These are phyloP conservation scores for Aspergillus homomorphus DNA, from an alignment of 495 filamentous ascomycete genomes.

Conservation along the genomic window DNA sequence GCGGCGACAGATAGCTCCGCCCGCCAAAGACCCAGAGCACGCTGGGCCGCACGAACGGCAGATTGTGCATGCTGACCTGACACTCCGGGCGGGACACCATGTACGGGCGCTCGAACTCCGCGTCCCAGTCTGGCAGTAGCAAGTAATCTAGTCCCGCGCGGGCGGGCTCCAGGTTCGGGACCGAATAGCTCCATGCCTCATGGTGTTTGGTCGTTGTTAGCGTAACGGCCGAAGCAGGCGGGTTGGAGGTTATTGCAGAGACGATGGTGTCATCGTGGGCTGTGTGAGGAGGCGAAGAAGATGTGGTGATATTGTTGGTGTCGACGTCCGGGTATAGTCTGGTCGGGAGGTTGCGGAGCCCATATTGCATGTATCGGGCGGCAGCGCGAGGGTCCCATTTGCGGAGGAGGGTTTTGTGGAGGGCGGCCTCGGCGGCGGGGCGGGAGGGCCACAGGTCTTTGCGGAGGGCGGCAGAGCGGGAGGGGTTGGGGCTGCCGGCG, in stretches of 20 bases:
- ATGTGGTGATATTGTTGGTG: slow-evolving; percentile 56
- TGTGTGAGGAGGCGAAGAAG: no score
- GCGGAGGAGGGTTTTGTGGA: slow-evolving; percentile 16
- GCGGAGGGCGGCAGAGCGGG: slow-evolving; percentile 41
- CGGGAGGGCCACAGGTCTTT: slow-evolving; percentile 56
- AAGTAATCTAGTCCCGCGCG: slow-evolving; percentile 33
- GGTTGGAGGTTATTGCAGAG: no score
- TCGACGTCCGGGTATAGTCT: slow-evolving; percentile 32
- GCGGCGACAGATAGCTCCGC: slow-evolving; percentile 48
- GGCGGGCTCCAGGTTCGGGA: slow-evolving; percentile 21
- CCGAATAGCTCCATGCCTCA: slow-evolving; percentile 45
- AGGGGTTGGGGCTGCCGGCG: slow-evolving; percentile 19
- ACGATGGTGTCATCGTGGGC: no score
- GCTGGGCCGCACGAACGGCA: slow-evolving; percentile 59
- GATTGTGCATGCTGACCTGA: slow-evolving; percentile 43
- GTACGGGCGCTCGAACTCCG: slow-evolving; percentile 29
- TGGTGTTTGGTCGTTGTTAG: slow-evolving; percentile 63
- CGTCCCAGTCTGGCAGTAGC: slow-evolving; percentile 49
- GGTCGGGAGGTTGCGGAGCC: slow-evolving; percentile 49
- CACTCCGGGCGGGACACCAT: slow-evolving; percentile 28
- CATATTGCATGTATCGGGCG: slow-evolving; percentile 46
- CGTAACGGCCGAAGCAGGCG: slow-evolving; percentile 39
- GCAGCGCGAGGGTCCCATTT: slow-evolving; percentile 58
- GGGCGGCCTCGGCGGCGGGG: not conserved
- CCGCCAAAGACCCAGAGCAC: slow-evolving; percentile 67